Percentiles rank a stretch among this genome's conserved stretches.
Conservation (phyloP, 345 rosid species). For the Melastoma malabathricum region DNA sequence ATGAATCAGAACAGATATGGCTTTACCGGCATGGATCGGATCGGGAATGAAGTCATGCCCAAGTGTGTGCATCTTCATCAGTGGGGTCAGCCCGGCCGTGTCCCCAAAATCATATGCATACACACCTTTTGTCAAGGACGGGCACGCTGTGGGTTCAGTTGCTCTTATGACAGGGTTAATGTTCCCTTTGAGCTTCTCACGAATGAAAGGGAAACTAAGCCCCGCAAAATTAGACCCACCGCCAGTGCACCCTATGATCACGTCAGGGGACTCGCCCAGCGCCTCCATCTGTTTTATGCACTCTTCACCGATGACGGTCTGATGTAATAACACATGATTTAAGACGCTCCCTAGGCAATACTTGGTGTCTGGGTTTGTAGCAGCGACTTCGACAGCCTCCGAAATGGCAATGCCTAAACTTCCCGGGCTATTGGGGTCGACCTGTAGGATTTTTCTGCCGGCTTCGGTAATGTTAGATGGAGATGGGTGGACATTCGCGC, state of each 20-base stretch:
- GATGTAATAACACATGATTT: conserved; percentile 89
- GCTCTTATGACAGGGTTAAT: conserved; percentile 75
- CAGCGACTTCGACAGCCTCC: conserved; percentile 93
- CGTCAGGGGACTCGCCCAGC: conserved; percentile 66
- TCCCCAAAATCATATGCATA: conserved; percentile 88
- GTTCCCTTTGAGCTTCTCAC: conserved; percentile 78
- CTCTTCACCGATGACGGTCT: conserved; percentile 88
- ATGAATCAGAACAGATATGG: no score
- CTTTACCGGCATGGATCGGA: conserved; percentile 86
- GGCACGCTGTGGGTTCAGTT: conserved; percentile 86
- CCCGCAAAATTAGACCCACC: conserved; percentile 97
- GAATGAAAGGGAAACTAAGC: conserved; percentile 75
- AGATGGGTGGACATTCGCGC: conserved; percentile 86
- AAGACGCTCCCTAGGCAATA: conserved; percentile 87
- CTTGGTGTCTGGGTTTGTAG: conserved; percentile 51
- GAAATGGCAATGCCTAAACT: conserved; percentile 96
- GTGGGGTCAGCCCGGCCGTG: conserved; percentile 82
- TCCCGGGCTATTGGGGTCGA: conserved; percentile 63
- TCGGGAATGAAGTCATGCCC: conserved; percentile 97
- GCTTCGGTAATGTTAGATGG: conserved; percentile 61
- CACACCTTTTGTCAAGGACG: conserved; percentile 73
- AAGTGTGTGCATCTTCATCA: conserved; percentile 98
- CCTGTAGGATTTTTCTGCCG: conserved; percentile 56
- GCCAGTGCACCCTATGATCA: conserved; percentile 89
- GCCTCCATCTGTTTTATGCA: conserved; percentile 77